A percentile compares a stretch with the other conserved stretches of the same genome.
These are phyloP conservation scores for Chaetomium sp. DNA, from an alignment of 2,329 filamentous ascomycete species.

Conservation along the genomic window DNA sequence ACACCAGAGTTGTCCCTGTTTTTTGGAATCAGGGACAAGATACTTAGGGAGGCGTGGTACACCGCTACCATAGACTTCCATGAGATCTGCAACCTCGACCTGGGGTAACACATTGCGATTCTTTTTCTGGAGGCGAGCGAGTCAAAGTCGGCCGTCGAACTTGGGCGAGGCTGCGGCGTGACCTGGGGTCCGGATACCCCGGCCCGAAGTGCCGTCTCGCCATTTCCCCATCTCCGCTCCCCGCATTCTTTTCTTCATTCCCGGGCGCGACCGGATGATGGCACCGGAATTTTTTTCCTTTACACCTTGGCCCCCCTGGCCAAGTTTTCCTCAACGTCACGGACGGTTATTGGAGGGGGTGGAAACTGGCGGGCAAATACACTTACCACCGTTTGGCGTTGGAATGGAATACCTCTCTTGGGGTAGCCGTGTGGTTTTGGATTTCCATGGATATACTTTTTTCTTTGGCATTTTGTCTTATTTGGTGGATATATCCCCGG, in stretches of 20 bases:
- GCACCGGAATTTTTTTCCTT: conserved; percentile 2
- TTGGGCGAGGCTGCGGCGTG: conserved; percentile 12
- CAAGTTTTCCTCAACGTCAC: conserved; percentile 1
- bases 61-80: background rate
- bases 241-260: conserved; percentile 20
- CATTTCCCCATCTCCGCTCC: conserved; percentile 14
- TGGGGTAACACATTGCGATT: conserved; percentile 9
- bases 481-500: conserved; percentile 14
- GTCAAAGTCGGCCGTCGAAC: conserved; percentile 9
- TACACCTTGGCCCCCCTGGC: conserved; percentile 1
- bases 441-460: background rate
- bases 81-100: conserved; percentile 4
- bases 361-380: conserved; percentile 5
- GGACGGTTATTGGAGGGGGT: conserved; percentile 1
- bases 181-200: conserved; percentile 12
- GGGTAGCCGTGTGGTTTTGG: conserved; percentile 4
- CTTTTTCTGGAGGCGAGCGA: background rate
- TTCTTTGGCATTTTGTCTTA: background rate
- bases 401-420: conserved; percentile 8
- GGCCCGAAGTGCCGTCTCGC: conserved; percentile 14
- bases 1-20: background rate
- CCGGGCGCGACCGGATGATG: conserved; percentile 11
- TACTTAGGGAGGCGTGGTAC: background rate
- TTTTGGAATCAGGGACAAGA: background rate
- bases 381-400: conserved; percentile 12